These are phyloP conservation scores for Venustampulla echinocandica DNA, from an alignment of 495 filamentous ascomycete genomes.

Conservation along the genomic window DNA sequence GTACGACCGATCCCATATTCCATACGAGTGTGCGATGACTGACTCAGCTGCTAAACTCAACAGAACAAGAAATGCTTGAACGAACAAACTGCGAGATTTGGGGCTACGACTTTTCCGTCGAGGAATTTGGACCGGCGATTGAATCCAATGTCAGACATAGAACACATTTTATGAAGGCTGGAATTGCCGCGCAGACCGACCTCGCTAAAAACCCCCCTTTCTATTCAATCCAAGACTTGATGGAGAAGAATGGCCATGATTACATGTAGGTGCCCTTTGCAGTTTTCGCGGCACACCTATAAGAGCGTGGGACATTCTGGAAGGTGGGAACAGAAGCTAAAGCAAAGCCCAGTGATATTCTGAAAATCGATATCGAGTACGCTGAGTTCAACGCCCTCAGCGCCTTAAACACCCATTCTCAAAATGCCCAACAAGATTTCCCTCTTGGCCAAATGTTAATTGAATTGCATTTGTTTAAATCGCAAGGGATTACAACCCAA, in stretches of 20 bases:
- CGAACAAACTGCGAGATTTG: conserved; percentile 25
- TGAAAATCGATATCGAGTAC: conserved; percentile 29
- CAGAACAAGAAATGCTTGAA: conserved; percentile 26
- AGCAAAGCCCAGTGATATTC: conserved; percentile 17
- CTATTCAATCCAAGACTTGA: conserved; percentile 23
- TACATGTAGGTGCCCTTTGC: conserved; percentile 19
- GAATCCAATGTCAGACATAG: not conserved
- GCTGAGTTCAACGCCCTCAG: conserved; percentile 24
- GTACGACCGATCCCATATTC: not conserved
- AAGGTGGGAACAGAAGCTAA: not conserved
- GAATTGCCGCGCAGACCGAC: conserved; percentile 17
- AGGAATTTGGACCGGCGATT: conserved; percentile 18
- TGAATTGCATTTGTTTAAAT: conserved; percentile 24
- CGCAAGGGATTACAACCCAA: conserved; percentile 1
- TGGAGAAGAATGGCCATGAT: conserved; percentile 24
- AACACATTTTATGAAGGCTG: conserved; percentile 21
- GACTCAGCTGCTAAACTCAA: conserved; percentile 2
- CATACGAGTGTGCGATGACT: not conserved
- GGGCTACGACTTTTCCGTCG: conserved; percentile 26
- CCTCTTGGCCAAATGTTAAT: conserved; percentile 26
- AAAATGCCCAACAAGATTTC: conserved; percentile 7
- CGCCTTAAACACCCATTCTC: conserved; percentile 17
- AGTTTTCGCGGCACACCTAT: not conserved
- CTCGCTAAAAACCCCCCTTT: conserved; percentile 14
- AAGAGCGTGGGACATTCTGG: not conserved